phyloP scores from a whole-genome alignment of 2,329 filamentous ascomycete genomes.

The Aspergillus neotritici region DNA sequence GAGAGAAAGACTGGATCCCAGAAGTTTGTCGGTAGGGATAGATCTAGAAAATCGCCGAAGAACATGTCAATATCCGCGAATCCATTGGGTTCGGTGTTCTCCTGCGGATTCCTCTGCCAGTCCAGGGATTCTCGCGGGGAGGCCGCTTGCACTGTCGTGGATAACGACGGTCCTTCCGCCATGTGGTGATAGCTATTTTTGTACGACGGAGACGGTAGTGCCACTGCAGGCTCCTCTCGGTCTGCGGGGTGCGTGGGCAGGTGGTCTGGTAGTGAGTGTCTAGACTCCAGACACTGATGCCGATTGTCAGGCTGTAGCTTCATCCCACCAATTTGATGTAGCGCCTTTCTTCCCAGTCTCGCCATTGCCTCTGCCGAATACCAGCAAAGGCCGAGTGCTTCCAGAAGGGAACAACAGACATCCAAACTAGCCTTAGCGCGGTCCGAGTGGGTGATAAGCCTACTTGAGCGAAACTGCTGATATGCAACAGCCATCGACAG shows the following conservation, averaged over 20 bases:
- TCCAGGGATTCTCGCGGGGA: conserved; percentile 28
- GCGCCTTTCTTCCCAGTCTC: conserved; percentile 34
- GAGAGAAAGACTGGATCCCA: conserved; percentile 32
- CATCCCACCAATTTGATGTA: conserved; percentile 25
- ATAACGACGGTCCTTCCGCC: neutral
- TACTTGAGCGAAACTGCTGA: conserved; percentile 50
- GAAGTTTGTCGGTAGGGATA: conserved; percentile 32
- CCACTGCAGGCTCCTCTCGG: neutral
- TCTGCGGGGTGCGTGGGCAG: neutral
- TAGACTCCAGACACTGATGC: conserved; percentile 13
- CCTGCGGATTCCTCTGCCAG: conserved; percentile 42
- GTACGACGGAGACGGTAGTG: neutral
- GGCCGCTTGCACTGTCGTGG: neutral
- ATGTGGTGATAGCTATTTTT: neutral
- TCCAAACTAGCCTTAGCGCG: conserved; percentile 33
- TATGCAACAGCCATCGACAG: conserved; percentile 54
- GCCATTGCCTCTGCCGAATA: conserved; percentile 41
- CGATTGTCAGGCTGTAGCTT: neutral
- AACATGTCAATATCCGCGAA: conserved; percentile 33
- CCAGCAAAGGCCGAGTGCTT: conserved; percentile 32
- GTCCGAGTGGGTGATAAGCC: conserved; percentile 37
- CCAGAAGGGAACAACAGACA: conserved; percentile 32
- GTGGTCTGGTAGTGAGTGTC: neutral
- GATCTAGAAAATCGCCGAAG: conserved; percentile 33
- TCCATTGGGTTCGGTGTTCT: conserved; percentile 35